Base-by-base conservation (phyloP, 352 stramenopile genomes). In the Thalassiosira livingstoniorum region DNA sequence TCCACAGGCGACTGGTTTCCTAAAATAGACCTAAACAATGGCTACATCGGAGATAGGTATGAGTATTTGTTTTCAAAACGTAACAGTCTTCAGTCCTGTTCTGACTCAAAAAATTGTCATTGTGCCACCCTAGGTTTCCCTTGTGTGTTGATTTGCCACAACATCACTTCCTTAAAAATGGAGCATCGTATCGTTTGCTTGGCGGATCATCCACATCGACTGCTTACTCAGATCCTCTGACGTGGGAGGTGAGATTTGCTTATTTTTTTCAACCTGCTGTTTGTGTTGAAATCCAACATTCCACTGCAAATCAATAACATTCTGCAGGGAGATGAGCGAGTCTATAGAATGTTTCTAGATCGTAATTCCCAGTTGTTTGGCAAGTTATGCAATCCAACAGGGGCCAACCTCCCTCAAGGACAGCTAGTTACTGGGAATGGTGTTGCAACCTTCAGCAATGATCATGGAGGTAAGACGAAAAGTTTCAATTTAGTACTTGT, bases 1-100 rank as follows among this genome's bases (percentile, higher is more conserved):
- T 43, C 58, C n/a, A 37, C 27, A 1, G 53, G 76, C 31, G 86
- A 92, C 62, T 77, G 67, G 74, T 90, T 89, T 43, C 86, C 87
- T 7, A 92, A 92, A 69, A 72, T 83, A 35, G 75, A 58, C 37
- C 21, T 63, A 31, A 63, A 58, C n/a, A n/a, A n/a, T n/a, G n/a
- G n/a, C n/a, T n/a, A n/a, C n/a, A n/a, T n/a, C 10, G 47, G 47
- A 15, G 47, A 15, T 47, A 47, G 15, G 39, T 47, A 47, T 47
- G 7, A 47, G 7, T 7, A 47, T 47, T 47, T 47, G 39, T 18
- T 47, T 47, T 7, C 15, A 47, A 15, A 47, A 18, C 15, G 39
- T 18, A 7, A 18, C 39, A 47, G 15, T 47, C 39, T 47, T 18
- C 7, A 15, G 15, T 47, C 39, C 7, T 18, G 39, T 7, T 47